Evolutionary conservation across 2,329 filamentous ascomycete genomes (phyloP), one percentile per base, ranked within the genome.

Genomic region (Fusarium chaquense): DNA sequence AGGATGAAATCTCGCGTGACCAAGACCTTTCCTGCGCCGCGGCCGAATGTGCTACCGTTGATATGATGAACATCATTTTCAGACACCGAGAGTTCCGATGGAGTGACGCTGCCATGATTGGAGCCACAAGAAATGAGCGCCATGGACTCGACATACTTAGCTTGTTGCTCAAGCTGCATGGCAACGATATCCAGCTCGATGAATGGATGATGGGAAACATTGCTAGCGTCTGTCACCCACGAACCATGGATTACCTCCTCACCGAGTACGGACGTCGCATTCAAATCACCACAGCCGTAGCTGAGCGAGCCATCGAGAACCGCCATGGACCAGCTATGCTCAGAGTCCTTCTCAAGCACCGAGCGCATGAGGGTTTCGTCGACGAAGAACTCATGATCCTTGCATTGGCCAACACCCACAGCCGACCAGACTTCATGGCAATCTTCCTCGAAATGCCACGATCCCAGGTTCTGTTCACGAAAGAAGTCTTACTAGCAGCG

Each of bases 181-280:
- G 54, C 16, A 30, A 50, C 33, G 20, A 40, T 7, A 56, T 66
- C 15, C 33, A 66, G 18, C 43, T 66, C 1, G 63, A 66, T 6
- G 62, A 66, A 36, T 66, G 62, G 62, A 66, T 66, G 55, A 62
- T 66, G 62, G 62, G 58, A 10, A 66, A 60, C 30, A 65, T 66
- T 18, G 63, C 63, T 18, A 45, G 56, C 38, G 36, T 50, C 15
- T 66, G 62, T 15, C 62, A 66, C 16, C 63, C 63, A 32, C 46
- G 30, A 22, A 62, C 26, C 20, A 66, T 66, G 63, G 56, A 66
- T 44, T 66, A 66, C 24, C 49, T 66, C 8, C 62, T 66, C 20
- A 46, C 56, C 13, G 43, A 66, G 16, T 35, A 66, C 12, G 63
- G 56, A 43, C 24, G 28, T 36, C 44, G 55, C 3, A 66, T 66